phyloP scores from a whole-genome alignment of 768 basidiomycete species.

The Hirschioporus abietinus region DNA sequence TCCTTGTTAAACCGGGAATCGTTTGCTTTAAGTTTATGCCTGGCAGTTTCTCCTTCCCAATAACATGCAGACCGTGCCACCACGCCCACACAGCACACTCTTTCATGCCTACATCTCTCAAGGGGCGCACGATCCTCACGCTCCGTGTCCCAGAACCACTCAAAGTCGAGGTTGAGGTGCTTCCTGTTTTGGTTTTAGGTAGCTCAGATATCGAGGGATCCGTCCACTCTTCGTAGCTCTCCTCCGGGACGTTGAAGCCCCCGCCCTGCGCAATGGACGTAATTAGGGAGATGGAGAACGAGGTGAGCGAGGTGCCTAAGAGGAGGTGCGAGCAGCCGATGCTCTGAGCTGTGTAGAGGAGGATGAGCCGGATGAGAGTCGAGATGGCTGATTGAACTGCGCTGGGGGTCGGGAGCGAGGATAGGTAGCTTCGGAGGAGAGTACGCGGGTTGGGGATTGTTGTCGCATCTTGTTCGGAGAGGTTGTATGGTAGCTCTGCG shows the following conservation, averaged over 20 bases:
- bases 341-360: conserved; percentile 59
- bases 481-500: conserved; percentile 12
- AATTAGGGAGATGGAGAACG: conserved; percentile 68
- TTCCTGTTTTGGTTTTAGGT: not conserved
- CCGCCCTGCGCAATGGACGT: conserved; percentile 72
- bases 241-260: conserved; percentile 64
- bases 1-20: conserved; percentile 64
- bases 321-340: conserved; percentile 68
- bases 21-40: conserved; percentile 42
- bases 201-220: conserved; percentile 18
- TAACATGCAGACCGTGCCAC: conserved; percentile 56
- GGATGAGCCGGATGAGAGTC: conserved; percentile 58
- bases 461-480: conserved; percentile 9
- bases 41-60: conserved; percentile 42
- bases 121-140: conserved; percentile 57
- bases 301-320: conserved; percentile 75
- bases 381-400: conserved; percentile 56
- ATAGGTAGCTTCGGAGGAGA: conserved; percentile 46
- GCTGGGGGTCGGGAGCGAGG: conserved; percentile 69
- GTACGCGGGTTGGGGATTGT: conserved; percentile 18
- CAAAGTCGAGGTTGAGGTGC: not conserved
- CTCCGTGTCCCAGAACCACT: not conserved
- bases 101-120: conserved; percentile 71
- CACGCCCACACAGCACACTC: conserved; percentile 75
- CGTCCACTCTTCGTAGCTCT: conserved; percentile 68